phyloP scores from a whole-genome alignment of 352 stramenopile genomes.

The Phytophthora hibernalis region DNA sequence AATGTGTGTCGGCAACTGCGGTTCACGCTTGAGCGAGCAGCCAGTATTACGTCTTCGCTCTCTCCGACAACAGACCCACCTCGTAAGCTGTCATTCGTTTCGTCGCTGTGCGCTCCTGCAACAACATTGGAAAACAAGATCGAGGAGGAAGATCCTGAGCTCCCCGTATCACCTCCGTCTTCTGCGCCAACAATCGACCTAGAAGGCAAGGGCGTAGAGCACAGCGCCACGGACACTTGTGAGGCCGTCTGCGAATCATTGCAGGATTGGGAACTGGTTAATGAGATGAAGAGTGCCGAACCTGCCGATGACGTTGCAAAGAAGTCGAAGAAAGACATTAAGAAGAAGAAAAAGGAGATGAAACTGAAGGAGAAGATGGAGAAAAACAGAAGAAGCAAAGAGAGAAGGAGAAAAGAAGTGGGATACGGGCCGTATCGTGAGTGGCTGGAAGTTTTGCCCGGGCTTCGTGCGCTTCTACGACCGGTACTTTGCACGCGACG shows the following conservation, averaged over 20 bases:
- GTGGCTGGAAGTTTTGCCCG: constrained; percentile 63
- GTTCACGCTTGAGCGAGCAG: constrained; percentile 48
- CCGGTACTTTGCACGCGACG: constrained; percentile 53
- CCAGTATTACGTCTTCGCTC: constrained; percentile 32
- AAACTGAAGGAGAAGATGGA: constrained; percentile 36
- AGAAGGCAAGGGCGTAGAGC: constrained; percentile 24
- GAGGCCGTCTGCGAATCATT: constrained; percentile 25
- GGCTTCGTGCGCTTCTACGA: constrained; percentile 77
- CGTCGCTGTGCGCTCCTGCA: constrained; percentile 38
- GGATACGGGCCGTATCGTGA: constrained; percentile 45
- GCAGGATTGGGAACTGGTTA: constrained; percentile 39
- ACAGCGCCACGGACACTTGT: constrained; percentile 8
- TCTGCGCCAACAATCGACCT: constrained; percentile 13
- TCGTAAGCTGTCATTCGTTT: constrained; percentile 42
- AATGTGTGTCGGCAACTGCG: constrained; percentile 66
- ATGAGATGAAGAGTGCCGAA: constrained; percentile 23
- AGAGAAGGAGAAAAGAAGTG: constrained; percentile 43
- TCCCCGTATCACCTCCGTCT: constrained; percentile 30
- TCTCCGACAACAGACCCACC: constrained; percentile 11
- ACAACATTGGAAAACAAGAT: constrained; percentile 25
- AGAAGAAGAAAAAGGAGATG: constrained; percentile 34
- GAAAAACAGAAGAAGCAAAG: constrained; percentile 43
- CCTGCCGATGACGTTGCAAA: constrained; percentile 8
- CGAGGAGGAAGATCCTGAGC: constrained; percentile 36
- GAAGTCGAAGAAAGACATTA: constrained; percentile 33